Evolutionary conservation across 305 asterid genomes (phyloP), one percentile per base, ranked within the genome.

Genomic region (Andrographis paniculata): DNA sequence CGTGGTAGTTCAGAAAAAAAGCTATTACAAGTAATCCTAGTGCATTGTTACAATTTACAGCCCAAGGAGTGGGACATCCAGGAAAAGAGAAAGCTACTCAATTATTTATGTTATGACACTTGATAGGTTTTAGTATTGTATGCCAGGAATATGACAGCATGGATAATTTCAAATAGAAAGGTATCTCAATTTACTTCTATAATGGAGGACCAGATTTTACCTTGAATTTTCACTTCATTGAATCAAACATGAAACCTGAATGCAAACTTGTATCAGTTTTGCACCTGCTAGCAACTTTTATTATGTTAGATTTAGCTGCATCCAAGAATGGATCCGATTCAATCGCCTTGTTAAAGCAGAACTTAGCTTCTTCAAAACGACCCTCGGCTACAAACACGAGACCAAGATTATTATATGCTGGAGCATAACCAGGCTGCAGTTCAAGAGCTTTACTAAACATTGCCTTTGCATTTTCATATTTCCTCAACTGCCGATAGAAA

Each of bases 391-490:
- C 88, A 56, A 78, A 86, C 37, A 86, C 94, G 3, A 86, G 99
- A 53, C 99, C 99, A 13, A 91, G 87, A 72, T 91, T 91, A 74
- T 91, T 91, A 53, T 86, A 91, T 13, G 95, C 94, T 0, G 99
- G 95, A 36, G 99, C 96, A 58, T 86, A 91, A 23, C 98, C 96
- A 16, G 99, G 96, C 55, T 69, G 77, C 75, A 86, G 74, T 48
- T 86, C 83, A 39, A 91, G 94, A 54, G 98, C 80, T 78, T 82
- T 91, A 14, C 86, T 76, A 45, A 80, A 73, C 98, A 91, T 83
- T 39, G 98, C 94, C 71, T 85, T 91, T 14, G 98, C 91, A 9
- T 50, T 52, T 48, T 78, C 80, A 17, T 69, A 80, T 66, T 80
- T 74, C 48, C 63, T 72, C 18, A 74, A 62, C 65, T 91, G 98